These are phyloP conservation scores for Dothideomycetes sp. DNA, from an alignment of 2,329 filamentous ascomycete genomes.

Conservation along the genomic window DNA sequence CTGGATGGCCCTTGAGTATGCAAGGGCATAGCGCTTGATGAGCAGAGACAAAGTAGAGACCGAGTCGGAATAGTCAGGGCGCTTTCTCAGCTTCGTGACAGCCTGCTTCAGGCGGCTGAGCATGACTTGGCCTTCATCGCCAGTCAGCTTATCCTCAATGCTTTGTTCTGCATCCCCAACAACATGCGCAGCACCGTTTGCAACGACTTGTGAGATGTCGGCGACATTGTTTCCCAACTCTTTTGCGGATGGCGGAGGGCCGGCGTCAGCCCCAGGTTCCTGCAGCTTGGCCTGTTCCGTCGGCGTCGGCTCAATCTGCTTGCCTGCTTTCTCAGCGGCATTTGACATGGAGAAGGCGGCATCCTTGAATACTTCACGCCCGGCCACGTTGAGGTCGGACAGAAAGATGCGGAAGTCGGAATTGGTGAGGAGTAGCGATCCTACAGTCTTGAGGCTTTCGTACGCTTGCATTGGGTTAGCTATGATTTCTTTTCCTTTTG, in stretches of 20 bases:
- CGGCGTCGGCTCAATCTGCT: conserved; percentile 58
- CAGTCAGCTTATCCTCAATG: conserved; percentile 59
- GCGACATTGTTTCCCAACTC: conserved; percentile 45
- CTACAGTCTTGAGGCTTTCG: conserved; percentile 71
- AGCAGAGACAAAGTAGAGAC: conserved; percentile 68
- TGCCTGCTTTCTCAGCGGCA: conserved; percentile 62
- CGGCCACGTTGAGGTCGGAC: conserved; percentile 66
- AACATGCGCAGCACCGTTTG: conserved; percentile 33
- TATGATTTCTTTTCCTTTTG: too few relatives aligned
- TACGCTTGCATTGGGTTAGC: too few relatives aligned
- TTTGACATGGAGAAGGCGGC: conserved; percentile 70
- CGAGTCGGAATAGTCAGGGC: conserved; percentile 74
- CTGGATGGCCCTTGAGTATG: conserved; percentile 64
- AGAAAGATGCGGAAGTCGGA: conserved; percentile 82
- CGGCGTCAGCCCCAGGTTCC: conserved; percentile 34
- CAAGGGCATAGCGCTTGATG: conserved; percentile 64
- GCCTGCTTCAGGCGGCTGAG: conserved; percentile 66
- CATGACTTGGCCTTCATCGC: conserved; percentile 62
- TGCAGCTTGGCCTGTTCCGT: conserved; percentile 47
- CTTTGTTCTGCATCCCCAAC: conserved; percentile 55
- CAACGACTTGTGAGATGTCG: conserved; percentile 35
- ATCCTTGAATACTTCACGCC: conserved; percentile 75
- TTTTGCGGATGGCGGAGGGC: conserved; percentile 43
- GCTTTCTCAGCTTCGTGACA: conserved; percentile 61
- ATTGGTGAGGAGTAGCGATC: conserved; percentile 77